Evolutionary conservation across 768 basidiomycete genomes (phyloP).

Genomic region (Podaxis sp.): DNA sequence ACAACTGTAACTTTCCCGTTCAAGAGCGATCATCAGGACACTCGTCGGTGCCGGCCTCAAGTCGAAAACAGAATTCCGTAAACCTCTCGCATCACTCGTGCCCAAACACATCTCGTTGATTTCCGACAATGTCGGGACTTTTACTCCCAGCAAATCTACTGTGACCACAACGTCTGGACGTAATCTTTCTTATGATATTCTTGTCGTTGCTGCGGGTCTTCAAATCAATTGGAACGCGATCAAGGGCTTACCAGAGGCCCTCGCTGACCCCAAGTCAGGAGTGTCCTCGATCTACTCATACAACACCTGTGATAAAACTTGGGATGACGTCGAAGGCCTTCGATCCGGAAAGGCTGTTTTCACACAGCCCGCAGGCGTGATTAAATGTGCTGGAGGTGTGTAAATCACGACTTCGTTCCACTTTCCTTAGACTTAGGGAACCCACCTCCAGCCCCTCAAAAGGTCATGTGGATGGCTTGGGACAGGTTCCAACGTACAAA

Average conservation of each 20-base stretch:
- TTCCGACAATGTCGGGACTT: conserved; percentile 66
- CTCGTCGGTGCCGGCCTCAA: conserved; percentile 88
- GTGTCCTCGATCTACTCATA: conserved; percentile 94
- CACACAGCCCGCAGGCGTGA: conserved; percentile 88
- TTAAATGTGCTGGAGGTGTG: conserved; percentile 92
- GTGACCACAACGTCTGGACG: conserved; percentile 73
- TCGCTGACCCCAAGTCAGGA: conserved; percentile 73
- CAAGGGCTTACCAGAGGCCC: conserved; percentile 68
- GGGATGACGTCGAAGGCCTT: conserved; percentile 77
- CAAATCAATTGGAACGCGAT: conserved; percentile 84
- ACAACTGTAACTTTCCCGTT: not conserved
- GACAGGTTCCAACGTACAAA: conserved; percentile 69
- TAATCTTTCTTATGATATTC: conserved; percentile 73
- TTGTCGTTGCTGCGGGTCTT: conserved; percentile 89
- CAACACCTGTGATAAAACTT: conserved; percentile 86
- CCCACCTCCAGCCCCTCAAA: conserved; percentile 64
- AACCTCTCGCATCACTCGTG: conserved; percentile 67
- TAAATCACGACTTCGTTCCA: not conserved
- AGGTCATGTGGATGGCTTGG: conserved; percentile 98
- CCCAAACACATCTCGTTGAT: conserved; percentile 73
- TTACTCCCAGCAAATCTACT: conserved; percentile 74
- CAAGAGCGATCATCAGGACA: conserved; percentile 54
- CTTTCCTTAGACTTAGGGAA: not conserved
- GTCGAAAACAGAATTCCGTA: conserved; percentile 65
- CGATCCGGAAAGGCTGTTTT: conserved; percentile 85